Base-by-base conservation (phyloP, 139 green algal genomes). In the Coelastrella sp. region DNA sequence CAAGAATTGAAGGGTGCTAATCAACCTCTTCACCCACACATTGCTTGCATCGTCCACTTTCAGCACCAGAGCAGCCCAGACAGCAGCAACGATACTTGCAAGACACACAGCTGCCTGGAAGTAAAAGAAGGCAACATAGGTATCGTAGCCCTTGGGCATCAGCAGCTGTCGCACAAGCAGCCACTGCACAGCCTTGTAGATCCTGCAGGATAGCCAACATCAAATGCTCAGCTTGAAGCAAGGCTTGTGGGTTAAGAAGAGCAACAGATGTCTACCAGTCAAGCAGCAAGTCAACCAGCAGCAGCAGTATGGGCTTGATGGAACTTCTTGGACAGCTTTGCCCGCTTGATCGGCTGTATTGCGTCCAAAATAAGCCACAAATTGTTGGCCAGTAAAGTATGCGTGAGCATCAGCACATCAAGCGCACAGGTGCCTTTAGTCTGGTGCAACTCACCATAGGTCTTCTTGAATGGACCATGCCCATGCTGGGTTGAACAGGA, bases 111-210 rank as follows among this genome's bases (percentile, higher is more conserved):
- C 60, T 19, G 22, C 82, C 22, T 78, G n/a, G 8, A 74, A 19
- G 82, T 87, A 87, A 63, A 87, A 87, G 4, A 88, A 10, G 7
- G 17, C 75, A 56, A 88, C 80, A 68, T 88, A 88, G 6, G 35
- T 66, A 20, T 56, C 17, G 35, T 88, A 88, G 68, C 84, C 72
- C 49, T 58, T 17, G 25, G 17, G 61, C 14, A 27, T 0, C 63
- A 87, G 24, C 12, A 87, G 25, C 25, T 63, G 8, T 17, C 82
- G 24, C 24, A 78, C 61, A 7, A 87, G 25, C 7, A 78, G 5
- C 82, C 82, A 87, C 20, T 85, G 8, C 11, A 85, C n/a, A 10
- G 80, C 58, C 80, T 85, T 73, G 58, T 58, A 85, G 56, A 73
- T 57, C 80, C 78, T 84, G 78, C 78, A 66, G 35, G 11, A 59